Base-by-base conservation (phyloP, 1,284 basidiomycete genomes). In the Apiotrichum montevideense region DNA sequence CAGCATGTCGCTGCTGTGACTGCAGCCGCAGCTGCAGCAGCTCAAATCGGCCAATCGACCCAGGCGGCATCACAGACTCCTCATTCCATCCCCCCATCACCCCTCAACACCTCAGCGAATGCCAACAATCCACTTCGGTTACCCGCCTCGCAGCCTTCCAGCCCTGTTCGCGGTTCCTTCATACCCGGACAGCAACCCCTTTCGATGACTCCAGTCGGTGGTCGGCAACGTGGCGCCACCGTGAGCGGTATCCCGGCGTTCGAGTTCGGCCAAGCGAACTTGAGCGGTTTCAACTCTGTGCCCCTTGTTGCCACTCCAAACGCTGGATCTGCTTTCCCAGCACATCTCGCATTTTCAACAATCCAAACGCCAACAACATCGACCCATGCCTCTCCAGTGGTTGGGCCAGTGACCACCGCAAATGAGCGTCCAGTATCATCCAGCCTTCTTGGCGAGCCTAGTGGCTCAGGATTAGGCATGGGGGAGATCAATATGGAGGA, bases 61-160 rank as follows among this genome's bases (percentile, higher is more conserved):
- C 44, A 11, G 44, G 44, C 15, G n/a, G 7, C 21, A n/a, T 32
- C 21, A 5, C 37, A 40, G 21, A 14, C n/a, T 21, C 9, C 3
- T 15, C 29, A 29, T 4, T 46, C 35, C 9, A 10, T 37, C 2
- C 37, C 47, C 10, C 35, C 47, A 21, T 29, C 47, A 37, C 41
- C 51, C 29, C 13, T 60, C 57, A 49, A 50, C 21, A 39, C 50
- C 33, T 54, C 63, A 52, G 15, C 48, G 6, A 35, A 45, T 55
- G 51, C 59, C 52, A 35, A 45, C 9, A 64, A 14, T n/a, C 8
- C 59, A 13, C 68, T 69, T 48, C 59, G 71, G 11, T 54, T 68
- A 15, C 73, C 73, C 0, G 72, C 70, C 3, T 72, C 70, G 2
- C 73, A 75, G 51, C 73, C 73, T 0, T 66, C 70, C 2, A 68